Evolutionary conservation across 306 rosid genomes (phyloP).

Genomic region (Lithocarpus polystachyus): DNA sequence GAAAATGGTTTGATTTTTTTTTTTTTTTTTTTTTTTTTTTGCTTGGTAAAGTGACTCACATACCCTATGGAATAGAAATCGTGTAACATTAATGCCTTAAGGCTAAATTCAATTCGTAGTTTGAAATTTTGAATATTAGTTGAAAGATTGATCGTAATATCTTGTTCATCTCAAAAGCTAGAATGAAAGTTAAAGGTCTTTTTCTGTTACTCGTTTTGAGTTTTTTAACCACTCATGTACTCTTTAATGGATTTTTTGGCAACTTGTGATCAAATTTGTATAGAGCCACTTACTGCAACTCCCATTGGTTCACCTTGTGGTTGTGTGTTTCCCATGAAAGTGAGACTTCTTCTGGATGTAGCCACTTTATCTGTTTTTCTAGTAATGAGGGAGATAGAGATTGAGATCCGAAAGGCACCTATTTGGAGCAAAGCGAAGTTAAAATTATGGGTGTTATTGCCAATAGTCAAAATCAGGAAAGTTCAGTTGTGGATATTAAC

Average conservation of each 20-base stretch:
- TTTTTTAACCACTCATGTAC: slow-evolving; percentile 21
- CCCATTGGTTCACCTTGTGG: slow-evolving; percentile 95
- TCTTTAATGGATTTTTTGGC: slow-evolving; percentile 24
- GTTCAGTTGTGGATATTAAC: slow-evolving; percentile 71
- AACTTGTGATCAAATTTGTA: slow-evolving; percentile 81
- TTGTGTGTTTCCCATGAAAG: slow-evolving; percentile 88
- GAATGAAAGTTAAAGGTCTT: slow-evolving; percentile 3
- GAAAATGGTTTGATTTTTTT: neutral
- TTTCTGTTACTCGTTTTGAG: neutral
- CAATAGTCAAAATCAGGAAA: slow-evolving; percentile 69
- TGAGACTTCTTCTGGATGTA: slow-evolving; percentile 67
- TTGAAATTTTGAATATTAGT: neutral
- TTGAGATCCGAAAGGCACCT: slow-evolving; percentile 78
- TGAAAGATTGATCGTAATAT: neutral
- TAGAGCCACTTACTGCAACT: slow-evolving; percentile 71
- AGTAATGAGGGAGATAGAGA: slow-evolving; percentile 71
- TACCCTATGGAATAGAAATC: no score
- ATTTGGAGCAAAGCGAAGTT: slow-evolving; percentile 82
- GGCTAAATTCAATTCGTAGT: no score
- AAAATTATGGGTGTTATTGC: slow-evolving; percentile 92
- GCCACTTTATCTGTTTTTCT: slow-evolving; percentile 75
- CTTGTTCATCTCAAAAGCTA: neutral
- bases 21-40: no score
- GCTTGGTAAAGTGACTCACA: no score
- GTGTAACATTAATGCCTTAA: no score